Evolutionary conservation across 2,329 filamentous ascomycete genomes (phyloP).

Genomic region (Fusarium sororula): DNA sequence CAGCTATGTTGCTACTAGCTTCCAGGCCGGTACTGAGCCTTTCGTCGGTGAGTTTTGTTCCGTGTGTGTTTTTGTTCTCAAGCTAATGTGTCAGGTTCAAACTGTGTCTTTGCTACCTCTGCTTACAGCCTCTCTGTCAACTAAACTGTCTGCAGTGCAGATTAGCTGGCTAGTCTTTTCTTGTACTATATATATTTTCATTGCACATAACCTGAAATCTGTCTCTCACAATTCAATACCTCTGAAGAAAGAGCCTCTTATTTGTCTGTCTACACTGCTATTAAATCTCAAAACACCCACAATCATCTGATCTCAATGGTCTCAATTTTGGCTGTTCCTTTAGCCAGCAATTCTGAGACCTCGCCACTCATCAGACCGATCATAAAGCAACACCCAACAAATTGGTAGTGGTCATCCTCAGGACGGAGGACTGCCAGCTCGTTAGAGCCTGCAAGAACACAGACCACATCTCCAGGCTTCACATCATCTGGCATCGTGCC

Average conservation of each 20-base stretch:
- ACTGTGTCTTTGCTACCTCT: conserved; percentile 32
- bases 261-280: not conserved
- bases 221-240: not conserved
- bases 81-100: conserved; percentile 16
- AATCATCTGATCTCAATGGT: not conserved
- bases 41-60: conserved; percentile 54
- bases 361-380: not conserved
- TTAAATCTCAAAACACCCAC: not conserved
- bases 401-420: not conserved
- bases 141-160: conserved; percentile 1
- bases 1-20: conserved; percentile 34
- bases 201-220: not conserved
- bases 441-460: accelerated
- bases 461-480: not conserved
- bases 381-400: not conserved
- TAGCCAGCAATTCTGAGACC: not conserved
- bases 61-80: accelerated
- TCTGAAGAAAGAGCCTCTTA: not conserved
- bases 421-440: not conserved
- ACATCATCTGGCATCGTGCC: not conserved
- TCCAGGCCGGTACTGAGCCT: conserved; percentile 61
- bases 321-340: not conserved
- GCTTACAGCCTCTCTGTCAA: conserved; percentile 27
- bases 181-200: not conserved
- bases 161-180: not conserved